phyloP scores from a whole-genome alignment of 768 basidiomycete species.

The Leccinum obscurum region DNA sequence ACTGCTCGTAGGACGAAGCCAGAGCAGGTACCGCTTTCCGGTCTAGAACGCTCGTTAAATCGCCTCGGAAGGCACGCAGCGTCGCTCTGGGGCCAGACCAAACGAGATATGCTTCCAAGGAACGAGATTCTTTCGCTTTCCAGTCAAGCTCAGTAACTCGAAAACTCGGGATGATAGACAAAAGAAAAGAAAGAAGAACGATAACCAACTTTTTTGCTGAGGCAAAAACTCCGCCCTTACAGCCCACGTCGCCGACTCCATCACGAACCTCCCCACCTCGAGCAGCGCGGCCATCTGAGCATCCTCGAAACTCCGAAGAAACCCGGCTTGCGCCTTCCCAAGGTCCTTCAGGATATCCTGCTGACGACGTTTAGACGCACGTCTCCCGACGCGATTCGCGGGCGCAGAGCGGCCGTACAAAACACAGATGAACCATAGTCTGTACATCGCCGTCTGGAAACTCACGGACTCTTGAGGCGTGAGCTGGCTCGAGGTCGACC shows the following conservation, averaged over 20 bases:
- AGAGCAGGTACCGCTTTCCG: conserved; percentile 9
- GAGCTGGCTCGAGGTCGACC: not conserved
- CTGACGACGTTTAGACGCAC: not conserved
- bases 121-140: conserved; percentile 1
- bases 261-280: not conserved
- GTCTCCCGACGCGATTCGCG: not conserved
- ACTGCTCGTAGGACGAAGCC: conserved; percentile 11
- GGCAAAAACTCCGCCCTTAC: not conserved
- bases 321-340: not conserved
- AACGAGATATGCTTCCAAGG: conserved; percentile 11
- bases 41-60: conserved; percentile 7
- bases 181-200: not conserved
- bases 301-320: not conserved
- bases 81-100: conserved; percentile 14
- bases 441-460: not conserved
- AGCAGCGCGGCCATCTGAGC: not conserved
- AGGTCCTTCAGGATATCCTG: not conserved
- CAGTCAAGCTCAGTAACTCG: not conserved
- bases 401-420: not conserved
- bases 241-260: not conserved
- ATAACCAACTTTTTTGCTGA: not conserved
- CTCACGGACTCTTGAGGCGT: not conserved
- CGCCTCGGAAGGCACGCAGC: conserved; percentile 15
- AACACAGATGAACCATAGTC: not conserved
- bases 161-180: not conserved